A percentile compares a stretch with the other conserved stretches of the same genome.
Evolutionary conservation across 129 eudicot genomes (phyloP).

Genomic region (Artemisia tridentata): DNA sequence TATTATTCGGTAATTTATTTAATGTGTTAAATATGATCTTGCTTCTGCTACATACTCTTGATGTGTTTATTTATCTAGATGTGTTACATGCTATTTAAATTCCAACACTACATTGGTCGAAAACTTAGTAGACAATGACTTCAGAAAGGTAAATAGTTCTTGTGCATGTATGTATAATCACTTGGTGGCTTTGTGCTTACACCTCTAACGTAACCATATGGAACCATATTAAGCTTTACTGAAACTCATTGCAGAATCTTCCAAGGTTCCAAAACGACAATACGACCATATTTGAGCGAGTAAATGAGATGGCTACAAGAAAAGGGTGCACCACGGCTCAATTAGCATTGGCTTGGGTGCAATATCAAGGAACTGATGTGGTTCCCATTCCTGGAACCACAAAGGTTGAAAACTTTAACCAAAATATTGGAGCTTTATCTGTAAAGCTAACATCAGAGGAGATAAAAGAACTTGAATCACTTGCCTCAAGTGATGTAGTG

Average conservation of each 20-base stretch:
- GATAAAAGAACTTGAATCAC: slow-evolving; percentile 33
- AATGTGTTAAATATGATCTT: no score
- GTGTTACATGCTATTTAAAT: no score
- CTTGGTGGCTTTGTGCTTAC: no score
- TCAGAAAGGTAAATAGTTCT: slow-evolving; percentile 35
- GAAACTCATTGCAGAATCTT: slow-evolving; percentile 15
- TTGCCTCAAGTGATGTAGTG: slow-evolving; percentile 31
- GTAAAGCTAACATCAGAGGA: slow-evolving; percentile 44
- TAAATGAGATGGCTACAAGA: slow-evolving; percentile 35
- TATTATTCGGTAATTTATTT: no score
- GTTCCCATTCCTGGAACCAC: slow-evolving; percentile 52
- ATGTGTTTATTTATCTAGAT: no score
- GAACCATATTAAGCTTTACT: no score
- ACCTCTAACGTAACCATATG: no score
- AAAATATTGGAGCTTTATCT: slow-evolving; percentile 44
- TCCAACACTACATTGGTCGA: slow-evolving; percentile 38
- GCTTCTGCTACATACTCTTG: no score
- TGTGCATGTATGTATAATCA: no score
- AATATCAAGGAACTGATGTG: slow-evolving; percentile 54
- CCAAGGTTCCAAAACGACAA: slow-evolving; percentile 55
- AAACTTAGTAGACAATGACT: slow-evolving; percentile 31
- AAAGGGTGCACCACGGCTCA: slow-evolving; percentile 20
- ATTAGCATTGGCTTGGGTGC: slow-evolving; percentile 54
- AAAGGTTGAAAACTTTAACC: slow-evolving; percentile 11
- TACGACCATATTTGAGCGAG: slow-evolving; percentile 31